Evolutionary conservation across 257 asterid genomes (phyloP).

Genomic region (Nicotiana undulata): DNA sequence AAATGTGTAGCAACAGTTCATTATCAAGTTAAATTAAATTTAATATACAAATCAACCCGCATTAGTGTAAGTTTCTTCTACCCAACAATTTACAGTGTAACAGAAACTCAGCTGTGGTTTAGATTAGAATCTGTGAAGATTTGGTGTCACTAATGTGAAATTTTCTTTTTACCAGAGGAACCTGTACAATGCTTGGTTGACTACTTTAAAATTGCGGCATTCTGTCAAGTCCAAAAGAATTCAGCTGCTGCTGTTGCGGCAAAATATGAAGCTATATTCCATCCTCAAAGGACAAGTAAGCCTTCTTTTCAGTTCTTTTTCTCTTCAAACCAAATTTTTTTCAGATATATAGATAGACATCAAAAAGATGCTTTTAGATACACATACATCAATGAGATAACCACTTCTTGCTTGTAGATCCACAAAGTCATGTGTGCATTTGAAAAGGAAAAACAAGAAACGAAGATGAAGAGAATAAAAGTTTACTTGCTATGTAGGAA

Average conservation of each 20-base stretch:
- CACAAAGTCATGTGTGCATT: neutral
- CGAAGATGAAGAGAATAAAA: neutral
- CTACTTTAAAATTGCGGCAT: slow-evolving; percentile 52
- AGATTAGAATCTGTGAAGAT: neutral
- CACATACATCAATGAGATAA: neutral
- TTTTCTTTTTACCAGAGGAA: slow-evolving; percentile 47
- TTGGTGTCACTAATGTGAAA: neutral
- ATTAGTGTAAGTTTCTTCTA: neutral
- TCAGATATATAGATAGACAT: neutral
- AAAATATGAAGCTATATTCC: slow-evolving; percentile 54
- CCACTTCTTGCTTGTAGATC: neutral
- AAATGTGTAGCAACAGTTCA: neutral
- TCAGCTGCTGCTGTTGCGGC: slow-evolving; percentile 47
- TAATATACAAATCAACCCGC: neutral
- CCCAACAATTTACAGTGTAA: neutral
- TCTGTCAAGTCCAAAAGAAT: slow-evolving; percentile 52
- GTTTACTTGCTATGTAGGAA: neutral
- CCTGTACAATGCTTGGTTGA: slow-evolving; percentile 66
- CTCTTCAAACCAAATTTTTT: neutral
- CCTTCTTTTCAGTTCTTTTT: neutral
- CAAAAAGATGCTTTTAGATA: neutral
- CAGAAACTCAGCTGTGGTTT: neutral
- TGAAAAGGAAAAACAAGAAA: neutral
- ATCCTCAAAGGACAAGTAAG: slow-evolving; percentile 63
- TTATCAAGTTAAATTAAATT: neutral